Base-by-base conservation (phyloP, 768 basidiomycete genomes). In the Mycena alexandri region DNA sequence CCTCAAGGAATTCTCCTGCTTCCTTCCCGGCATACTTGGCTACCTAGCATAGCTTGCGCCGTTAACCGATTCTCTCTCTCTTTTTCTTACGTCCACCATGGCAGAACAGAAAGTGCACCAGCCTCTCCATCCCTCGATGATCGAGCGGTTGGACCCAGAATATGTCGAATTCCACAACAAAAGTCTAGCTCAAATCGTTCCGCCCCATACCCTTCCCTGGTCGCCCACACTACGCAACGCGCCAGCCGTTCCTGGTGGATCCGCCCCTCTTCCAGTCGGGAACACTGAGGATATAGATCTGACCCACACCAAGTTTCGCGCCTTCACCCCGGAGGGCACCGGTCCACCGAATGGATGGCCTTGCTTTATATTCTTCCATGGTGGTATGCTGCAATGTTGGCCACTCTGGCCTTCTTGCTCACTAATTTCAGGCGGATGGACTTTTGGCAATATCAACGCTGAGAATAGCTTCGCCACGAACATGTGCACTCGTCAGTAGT, bases 281-380 rank as follows among this genome's bases (percentile, higher is more conserved):
- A 81, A 75, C 59, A 82, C 84, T 5, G 74, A 85, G 63, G 90
- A 92, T 65, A 84, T 85, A 53, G 76, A 83, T 29, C 72, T 91
- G 60, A 82, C 78, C 17, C 80, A 87, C 55, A 86, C 84, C 61
- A 84, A 83, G 36, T 81, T 91, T 36, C 85, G 92, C 34, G 85
- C 86, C 6, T 93, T 90, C 73, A 90, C 88, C 1, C 92, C 92
- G 0, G 80, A 84, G 51, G 86, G 87, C 0, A 61, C 73, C 4
- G 72, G 79, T 0, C 90, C 90, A 0, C 73, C 72, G 2, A 76
- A 75, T 0, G 92, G 92, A 19, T 93, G 92, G 92, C 91, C 91
- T 0, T 85, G 88, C 2, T 86, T 93, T 66, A 83, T 92, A 48
- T 93, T 85, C 83, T 92, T 89, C 74, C 92, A 93, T 68, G 92